Conservation (phyloP, 306 rosid species). For the Cicer judaicum region DNA sequence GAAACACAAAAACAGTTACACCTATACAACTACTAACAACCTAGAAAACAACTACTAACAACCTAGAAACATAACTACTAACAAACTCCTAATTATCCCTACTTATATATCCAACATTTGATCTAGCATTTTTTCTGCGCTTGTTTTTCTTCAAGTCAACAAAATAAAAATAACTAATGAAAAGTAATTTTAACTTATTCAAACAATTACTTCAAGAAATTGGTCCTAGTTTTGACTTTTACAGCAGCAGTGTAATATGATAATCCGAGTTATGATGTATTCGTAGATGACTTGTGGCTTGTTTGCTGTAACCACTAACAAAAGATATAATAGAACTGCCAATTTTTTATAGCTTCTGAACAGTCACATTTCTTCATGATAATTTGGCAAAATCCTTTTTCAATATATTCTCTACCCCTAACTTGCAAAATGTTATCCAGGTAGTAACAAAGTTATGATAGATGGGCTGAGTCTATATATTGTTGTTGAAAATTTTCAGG, state of each 20-base stretch:
- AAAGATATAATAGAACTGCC: slow-evolving; percentile 8
- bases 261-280: slow-evolving; percentile 11
- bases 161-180: slow-evolving; percentile 18
- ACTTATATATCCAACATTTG: too few relatives aligned
- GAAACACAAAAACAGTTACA: too few relatives aligned
- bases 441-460: not conserved
- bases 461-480: not conserved
- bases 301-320: not conserved
- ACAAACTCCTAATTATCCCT: too few relatives aligned
- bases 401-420: not conserved
- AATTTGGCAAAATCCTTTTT: slow-evolving; percentile 9
- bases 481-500: not conserved
- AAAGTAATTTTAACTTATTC: not conserved
- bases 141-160: slow-evolving; percentile 10
- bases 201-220: not conserved
- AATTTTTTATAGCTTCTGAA: slow-evolving; percentile 27
- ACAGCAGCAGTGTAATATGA: not conserved
- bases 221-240: slow-evolving; percentile 11
- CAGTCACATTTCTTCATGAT: slow-evolving; percentile 23
- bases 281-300: slow-evolving; percentile 10
- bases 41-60: too few relatives aligned
- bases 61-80: too few relatives aligned
- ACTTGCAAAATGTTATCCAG: not conserved
- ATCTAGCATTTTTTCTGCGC: slow-evolving; percentile 7
- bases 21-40: too few relatives aligned